Evolutionary conservation across 495 filamentous ascomycete genomes (phyloP).

Genomic region (Trichoderma orchidacearum): DNA sequence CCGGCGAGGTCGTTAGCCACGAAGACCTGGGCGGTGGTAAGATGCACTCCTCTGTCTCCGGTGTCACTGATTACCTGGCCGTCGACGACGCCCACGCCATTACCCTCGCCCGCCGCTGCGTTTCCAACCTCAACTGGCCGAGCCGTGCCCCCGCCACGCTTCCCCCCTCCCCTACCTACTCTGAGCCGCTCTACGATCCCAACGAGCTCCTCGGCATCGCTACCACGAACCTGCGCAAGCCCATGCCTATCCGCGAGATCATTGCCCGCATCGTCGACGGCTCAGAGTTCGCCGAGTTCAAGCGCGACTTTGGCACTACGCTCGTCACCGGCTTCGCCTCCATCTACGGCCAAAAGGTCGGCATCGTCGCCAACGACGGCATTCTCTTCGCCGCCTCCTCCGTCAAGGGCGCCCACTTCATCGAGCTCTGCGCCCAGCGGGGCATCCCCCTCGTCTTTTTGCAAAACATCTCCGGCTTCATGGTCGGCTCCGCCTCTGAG

Average conservation of each 20-base stretch:
- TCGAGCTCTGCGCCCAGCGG: conserved; percentile 89
- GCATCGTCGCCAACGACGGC: conserved; percentile 93
- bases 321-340: conserved; percentile 86
- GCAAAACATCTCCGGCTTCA: conserved; percentile 96
- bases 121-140: conserved; percentile 83
- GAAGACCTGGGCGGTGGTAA: conserved; percentile 92
- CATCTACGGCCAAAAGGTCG: conserved; percentile 84
- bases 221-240: conserved; percentile 72
- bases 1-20: conserved; percentile 82
- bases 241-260: conserved; percentile 75
- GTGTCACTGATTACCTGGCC: conserved; percentile 94
- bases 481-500: conserved; percentile 91
- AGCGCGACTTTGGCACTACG: conserved; percentile 78
- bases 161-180: conserved; percentile 12
- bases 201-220: conserved; percentile 79
- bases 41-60: conserved; percentile 78
- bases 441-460: conserved; percentile 83
- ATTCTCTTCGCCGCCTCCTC: conserved; percentile 89
- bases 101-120: conserved; percentile 68
- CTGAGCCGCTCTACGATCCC: conserved; percentile 70
- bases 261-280: conserved; percentile 93
- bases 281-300: conserved; percentile 85
- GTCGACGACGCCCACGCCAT: conserved; percentile 90
- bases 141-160: conserved; percentile 9
- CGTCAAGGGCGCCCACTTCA: conserved; percentile 94